Base-by-base conservation (phyloP, 495 filamentous ascomycete species). In the Xylaria longipes region DNA sequence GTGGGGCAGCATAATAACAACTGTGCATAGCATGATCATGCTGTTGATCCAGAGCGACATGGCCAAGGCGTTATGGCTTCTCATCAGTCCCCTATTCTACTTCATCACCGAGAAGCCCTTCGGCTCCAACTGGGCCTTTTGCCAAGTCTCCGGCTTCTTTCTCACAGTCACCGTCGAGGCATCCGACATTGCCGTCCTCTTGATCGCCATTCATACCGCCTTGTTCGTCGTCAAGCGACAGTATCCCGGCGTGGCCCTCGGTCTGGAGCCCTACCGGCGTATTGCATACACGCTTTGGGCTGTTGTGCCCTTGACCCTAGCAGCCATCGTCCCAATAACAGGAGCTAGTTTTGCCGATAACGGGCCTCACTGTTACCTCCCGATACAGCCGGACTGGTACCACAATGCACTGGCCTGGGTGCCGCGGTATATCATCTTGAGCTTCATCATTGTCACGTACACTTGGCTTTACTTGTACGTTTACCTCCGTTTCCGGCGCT, bases 131-230 rank as follows among this genome's bases (percentile, higher is more conserved):
- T 88, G 87, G 15, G 76, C 72, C 7, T 90, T 91, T 72, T 94
- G 92, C 77, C 91, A 93, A 78, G 82, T 84, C 41, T 87, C 84
- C 73, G 92, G 92, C 8, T 94, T 91, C 75, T 83, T 90, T 50
- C 82, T 91, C 57, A 83, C 88, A 27, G 76, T 88, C 69, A 89
- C 90, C 22, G 87, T 90, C 68, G 91, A 93, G 80, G 87, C 87
- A 41, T 89, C 90, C 54, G 92, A 94, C 77, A 82, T 91, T 67
- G 86, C 91, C 29, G 87, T 91, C 22, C 82, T 94, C 20, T 82
- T 92, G 65, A 93, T 94, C 72, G 89, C 91, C 31, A 76, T 93
- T 61, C 92, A 94, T 72, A 89, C 90, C 48, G 88, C 87, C 50
- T 81, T 93, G 62, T 91, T 89, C 73, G 89, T 94, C 65, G 89